A percentile compares a stretch with the other conserved stretches of the same genome.
Evolutionary conservation across 495 filamentous ascomycete genomes (phyloP).

Genomic region (Geoglossum glabrum): DNA sequence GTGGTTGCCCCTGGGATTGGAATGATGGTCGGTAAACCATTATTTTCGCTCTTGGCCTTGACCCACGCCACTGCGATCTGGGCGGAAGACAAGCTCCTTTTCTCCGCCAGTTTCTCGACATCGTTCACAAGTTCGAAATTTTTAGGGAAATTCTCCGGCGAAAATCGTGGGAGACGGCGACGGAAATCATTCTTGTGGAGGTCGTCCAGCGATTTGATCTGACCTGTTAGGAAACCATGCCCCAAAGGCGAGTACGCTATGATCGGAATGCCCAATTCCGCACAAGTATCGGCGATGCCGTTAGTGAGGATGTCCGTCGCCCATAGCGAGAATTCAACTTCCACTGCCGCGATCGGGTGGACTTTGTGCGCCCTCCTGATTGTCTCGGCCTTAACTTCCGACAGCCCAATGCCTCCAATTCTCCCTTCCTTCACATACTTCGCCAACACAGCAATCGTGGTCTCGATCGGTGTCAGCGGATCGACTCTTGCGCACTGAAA

Average conservation of each 20-base stretch:
- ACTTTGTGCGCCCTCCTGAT: slow-evolving; percentile 39
- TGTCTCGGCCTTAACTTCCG: slow-evolving; percentile 32
- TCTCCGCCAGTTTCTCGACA: slow-evolving; percentile 42
- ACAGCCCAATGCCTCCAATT: slow-evolving; percentile 37
- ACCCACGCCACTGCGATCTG: slow-evolving; percentile 72
- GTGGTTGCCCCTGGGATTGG: slow-evolving; percentile 60
- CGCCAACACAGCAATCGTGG: slow-evolving; percentile 33
- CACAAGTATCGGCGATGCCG: slow-evolving; percentile 25
- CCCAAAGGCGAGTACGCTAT: slow-evolving; percentile 44
- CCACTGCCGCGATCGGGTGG: slow-evolving; percentile 35
- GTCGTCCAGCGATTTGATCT: slow-evolving; percentile 38
- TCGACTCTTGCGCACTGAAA: slow-evolving; percentile 23
- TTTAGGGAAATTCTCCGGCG: slow-evolving; percentile 43
- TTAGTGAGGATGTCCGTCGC: slow-evolving; percentile 33
- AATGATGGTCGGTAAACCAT: slow-evolving; percentile 50
- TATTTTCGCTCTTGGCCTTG: slow-evolving; percentile 27
- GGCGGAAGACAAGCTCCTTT: slow-evolving; percentile 49
- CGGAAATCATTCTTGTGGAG: slow-evolving; percentile 40
- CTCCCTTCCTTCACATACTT: slow-evolving; percentile 29
- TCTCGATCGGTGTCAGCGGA: slow-evolving; percentile 38
- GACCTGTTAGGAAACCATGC: slow-evolving; percentile 34
- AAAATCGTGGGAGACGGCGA: slow-evolving; percentile 38
- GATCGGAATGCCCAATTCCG: slow-evolving; percentile 40
- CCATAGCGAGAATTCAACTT: slow-evolving; percentile 45
- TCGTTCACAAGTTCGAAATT: slow-evolving; percentile 53